Base-by-base conservation (phyloP, 208 protist species). In the Crithidia brevicula region DNA sequence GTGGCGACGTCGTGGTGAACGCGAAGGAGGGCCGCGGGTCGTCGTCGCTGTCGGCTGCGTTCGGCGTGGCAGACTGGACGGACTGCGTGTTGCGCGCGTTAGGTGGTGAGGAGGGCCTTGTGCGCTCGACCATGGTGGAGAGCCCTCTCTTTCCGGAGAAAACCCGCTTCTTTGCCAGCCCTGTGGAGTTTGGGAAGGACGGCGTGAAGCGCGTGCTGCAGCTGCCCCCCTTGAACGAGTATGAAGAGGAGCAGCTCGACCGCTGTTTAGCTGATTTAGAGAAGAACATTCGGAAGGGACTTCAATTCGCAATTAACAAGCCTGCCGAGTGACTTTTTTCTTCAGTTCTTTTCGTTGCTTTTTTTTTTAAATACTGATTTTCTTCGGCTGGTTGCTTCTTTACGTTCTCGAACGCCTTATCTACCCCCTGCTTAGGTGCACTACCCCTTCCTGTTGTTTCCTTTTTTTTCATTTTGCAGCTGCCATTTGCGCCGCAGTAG, bases 261-360 rank as follows among this genome's bases (percentile, higher is more conserved):
- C 83, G 78, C 31, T 83, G 89, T 66, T 28, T 97, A 16, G 79
- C 77, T 1, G 91, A 98, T 20, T 70, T 98, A 42, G 63, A 94
- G 65, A 88, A 80, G 53, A 96, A 95, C 72, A 96, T 97, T 30
- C 58, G 77, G 13, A 96, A 95, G 72, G 94, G 90, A n/a, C n/a
- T 91, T 15, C 74, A 87, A 30, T 95, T 87, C 56, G 78, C 50
- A 42, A 38, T 5, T 16, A 47, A 27, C 30, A 67, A 63, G 15
- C 20, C 59, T 4, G 8, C 47, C 22, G 50, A 66, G 20, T 50
- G 25, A 34, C 34, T 57, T 9, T 57, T 64, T 23, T 22, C 4
- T 9, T 50, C 16, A 50, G 2, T 57, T 6, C 18, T 20, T 6
- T 47, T 9, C 42, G 16, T 20, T 43, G 25, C 6, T 43, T 43